A percentile compares a stretch with the other conserved stretches of the same genome.
Evolutionary conservation across 257 asterid species (phyloP).

Genomic region (Petrea volubilis): DNA sequence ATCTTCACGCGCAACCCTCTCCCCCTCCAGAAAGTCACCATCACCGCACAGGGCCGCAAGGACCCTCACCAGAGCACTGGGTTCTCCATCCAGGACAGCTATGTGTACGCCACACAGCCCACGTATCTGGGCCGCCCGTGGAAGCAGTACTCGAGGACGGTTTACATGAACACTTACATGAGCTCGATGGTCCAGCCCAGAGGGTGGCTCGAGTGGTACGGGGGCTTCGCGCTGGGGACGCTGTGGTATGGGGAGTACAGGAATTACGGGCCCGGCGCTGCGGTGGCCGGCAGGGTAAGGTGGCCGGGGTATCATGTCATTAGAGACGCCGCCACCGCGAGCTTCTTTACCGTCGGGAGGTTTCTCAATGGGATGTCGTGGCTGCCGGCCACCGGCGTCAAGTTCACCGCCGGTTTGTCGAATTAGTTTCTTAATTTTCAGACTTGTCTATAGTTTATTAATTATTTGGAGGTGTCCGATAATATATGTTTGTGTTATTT

Average conservation of each 20-base stretch:
- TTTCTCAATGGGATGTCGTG: constrained; percentile 86
- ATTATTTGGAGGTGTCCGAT: too few species aligned
- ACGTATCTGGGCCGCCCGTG: constrained; percentile 92
- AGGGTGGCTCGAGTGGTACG: constrained; percentile 97
- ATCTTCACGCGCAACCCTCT: constrained; percentile 74
- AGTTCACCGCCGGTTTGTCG: constrained; percentile 62
- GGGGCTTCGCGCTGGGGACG: constrained; percentile 64
- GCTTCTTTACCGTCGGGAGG: constrained; percentile 59
- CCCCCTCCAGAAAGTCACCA: constrained; percentile 84
- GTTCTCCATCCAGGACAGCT: constrained; percentile 74
- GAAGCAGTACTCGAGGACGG: constrained; percentile 80
- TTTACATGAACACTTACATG: constrained; percentile 74
- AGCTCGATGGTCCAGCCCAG: constrained; percentile 86
- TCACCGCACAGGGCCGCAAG: constrained; percentile 92
- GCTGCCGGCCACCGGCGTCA: constrained; percentile 85
- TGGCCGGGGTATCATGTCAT: constrained; percentile 90
- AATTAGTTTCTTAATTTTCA: too few species aligned
- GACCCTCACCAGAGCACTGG: constrained; percentile 91
- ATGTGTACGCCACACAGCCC: constrained; percentile 64
- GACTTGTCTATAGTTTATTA: too few species aligned
- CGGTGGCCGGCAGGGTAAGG: constrained; percentile 53
- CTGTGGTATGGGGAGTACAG: constrained; percentile 92
- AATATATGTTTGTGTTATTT: too few species aligned
- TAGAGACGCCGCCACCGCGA: constrained; percentile 62
- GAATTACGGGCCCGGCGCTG: constrained; percentile 93